phyloP scores from a whole-genome alignment of 2,329 filamentous ascomycete genomes.

The Sphaceloma murrayae region DNA sequence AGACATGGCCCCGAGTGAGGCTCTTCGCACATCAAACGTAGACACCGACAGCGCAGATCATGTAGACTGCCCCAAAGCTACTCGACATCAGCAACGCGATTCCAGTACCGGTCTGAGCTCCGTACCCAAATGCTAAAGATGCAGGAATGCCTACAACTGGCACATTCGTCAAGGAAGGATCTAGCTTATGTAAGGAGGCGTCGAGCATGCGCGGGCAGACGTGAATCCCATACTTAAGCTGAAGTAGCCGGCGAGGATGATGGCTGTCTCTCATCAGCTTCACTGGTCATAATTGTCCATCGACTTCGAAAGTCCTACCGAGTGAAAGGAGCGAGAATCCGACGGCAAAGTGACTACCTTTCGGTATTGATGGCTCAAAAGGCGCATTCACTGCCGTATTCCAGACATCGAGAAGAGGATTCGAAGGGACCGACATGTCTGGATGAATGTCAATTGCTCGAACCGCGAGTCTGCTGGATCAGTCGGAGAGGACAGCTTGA shows the following conservation, averaged over 20 bases:
- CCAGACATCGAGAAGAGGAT: constrained; percentile 77
- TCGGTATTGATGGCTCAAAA: constrained; percentile 69
- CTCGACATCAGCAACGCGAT: background rate
- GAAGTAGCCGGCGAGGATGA: constrained; percentile 69
- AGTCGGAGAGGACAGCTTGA: constrained; percentile 13
- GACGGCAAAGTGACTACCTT: constrained; percentile 73
- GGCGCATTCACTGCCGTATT: constrained; percentile 81
- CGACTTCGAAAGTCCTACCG: constrained; percentile 37
- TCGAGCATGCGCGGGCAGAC: constrained; percentile 15
- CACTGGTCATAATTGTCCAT: constrained; percentile 17
- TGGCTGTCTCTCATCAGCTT: constrained; percentile 33
- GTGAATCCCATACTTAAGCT: constrained; percentile 59
- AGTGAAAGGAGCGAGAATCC: constrained; percentile 65
- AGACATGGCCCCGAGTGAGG: too few relatives aligned
- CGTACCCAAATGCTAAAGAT: constrained; percentile 82
- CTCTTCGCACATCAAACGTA: constrained; percentile 83
- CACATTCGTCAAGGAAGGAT: constrained; percentile 70
- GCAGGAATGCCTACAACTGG: constrained; percentile 74
- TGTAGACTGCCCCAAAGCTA: constrained; percentile 90
- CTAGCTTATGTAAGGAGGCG: constrained; percentile 38
- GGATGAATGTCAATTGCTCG: constrained; percentile 15
- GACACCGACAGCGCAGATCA: constrained; percentile 97
- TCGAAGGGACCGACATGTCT: too few relatives aligned
- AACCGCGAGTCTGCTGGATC: too few relatives aligned
- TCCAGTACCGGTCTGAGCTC: constrained; percentile 13